Evolutionary conservation across 2,329 filamentous ascomycete species (phyloP), one percentile per base, ranked within the genome.

Genomic region (Thelonectria rubi): DNA sequence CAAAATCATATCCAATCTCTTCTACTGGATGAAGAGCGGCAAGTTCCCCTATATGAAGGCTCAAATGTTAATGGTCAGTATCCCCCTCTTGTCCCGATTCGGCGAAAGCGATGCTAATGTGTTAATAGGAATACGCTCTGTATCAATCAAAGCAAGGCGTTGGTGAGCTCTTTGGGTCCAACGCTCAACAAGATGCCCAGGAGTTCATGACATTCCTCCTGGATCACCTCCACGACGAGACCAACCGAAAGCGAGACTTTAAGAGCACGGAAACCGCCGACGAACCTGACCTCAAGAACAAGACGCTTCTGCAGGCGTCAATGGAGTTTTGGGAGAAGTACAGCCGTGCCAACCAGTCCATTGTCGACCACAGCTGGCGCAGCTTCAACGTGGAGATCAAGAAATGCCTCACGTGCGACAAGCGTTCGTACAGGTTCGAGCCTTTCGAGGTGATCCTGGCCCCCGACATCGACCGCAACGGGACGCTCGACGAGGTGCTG

Each of bases 151-250:
- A 75, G 57, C 64, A 76, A 57, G 69, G 69, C 45, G 58, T 62
- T 52, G 57, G 65, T 37, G 63, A 72, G 32, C 67, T 85, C 7
- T 95, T 93, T 80, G 91, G 89, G 14, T 89, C 92, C 42, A 82
- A 83, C 21, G 81, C 87, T 51, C 94, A 98, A 74, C 95, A 98
- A 77, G 95, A 99, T 72, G 91, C 93, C 2, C 91, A 94, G 66
- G 95, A 98, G 71, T 97, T 97, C 68, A 88, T 94, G 67, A 88
- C 88, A 47, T 97, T 96, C 72, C 76, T 97, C 24, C 83, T 97
- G 39, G 88, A 92, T 55, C 89, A 91, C 66, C 82, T 98, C 12
- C 90, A 94, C 69, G 91, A 95, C 73, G 95, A 99, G 76, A 88
- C 96, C 5, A 96, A 97, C 74, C 75, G 74, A 24, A 75, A 76